These are phyloP conservation scores for Kluyveromyces aestuarii DNA, from an alignment of 805 yeast species.

Conservation along the genomic window DNA sequence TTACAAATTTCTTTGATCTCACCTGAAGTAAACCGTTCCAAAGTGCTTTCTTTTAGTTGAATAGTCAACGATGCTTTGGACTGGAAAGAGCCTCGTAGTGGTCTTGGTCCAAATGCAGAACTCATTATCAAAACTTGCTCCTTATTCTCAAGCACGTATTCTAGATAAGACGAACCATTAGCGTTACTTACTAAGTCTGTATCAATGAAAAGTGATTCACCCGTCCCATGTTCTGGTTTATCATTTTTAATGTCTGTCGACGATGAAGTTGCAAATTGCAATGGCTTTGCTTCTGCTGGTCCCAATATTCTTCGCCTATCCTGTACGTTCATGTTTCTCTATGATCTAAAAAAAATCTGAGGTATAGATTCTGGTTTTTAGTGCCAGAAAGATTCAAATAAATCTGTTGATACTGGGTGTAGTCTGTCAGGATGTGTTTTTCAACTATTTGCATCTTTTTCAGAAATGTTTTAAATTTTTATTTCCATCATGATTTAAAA, in stretches of 20 bases:
- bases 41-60: conserved; percentile 29
- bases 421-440: too few species aligned
- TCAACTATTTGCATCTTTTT: too few species aligned
- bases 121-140: conserved; percentile 43
- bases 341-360: too few species aligned
- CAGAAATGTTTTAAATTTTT: too few species aligned
- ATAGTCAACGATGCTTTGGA: conserved; percentile 60
- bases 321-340: conserved; percentile 19
- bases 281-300: conserved; percentile 56
- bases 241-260: conserved; percentile 10
- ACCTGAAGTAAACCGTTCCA: conserved; percentile 16
- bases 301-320: conserved; percentile 88
- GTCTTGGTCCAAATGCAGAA: conserved; percentile 83
- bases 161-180: conserved; percentile 77
- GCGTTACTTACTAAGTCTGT: conserved; percentile 62
- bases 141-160: conserved; percentile 34
- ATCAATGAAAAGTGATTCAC: conserved; percentile 42
- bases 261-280: conserved; percentile 29
- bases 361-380: too few species aligned
- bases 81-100: conserved; percentile 64
- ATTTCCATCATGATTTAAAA: too few species aligned
- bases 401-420: too few species aligned
- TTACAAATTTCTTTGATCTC: conserved; percentile 35
- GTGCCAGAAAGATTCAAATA: too few species aligned
- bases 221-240: conserved; percentile 1